A percentile compares a stretch with the other conserved stretches of the same genome.
These are phyloP conservation scores for Collariella sp. DNA, from an alignment of 495 filamentous ascomycete species.

Conservation along the genomic window DNA sequence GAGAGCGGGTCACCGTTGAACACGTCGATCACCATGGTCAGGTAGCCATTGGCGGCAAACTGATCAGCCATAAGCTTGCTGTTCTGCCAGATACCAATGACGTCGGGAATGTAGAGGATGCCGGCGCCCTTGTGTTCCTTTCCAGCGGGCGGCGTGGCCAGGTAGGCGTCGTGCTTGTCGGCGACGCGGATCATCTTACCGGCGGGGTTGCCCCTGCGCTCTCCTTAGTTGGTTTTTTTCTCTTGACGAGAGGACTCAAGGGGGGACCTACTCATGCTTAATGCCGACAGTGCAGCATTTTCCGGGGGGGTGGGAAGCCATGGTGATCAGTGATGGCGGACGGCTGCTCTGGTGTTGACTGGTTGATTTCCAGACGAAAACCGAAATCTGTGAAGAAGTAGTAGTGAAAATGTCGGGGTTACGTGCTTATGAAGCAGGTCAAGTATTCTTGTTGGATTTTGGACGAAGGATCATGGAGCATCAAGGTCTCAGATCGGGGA, in stretches of 20 bases:
- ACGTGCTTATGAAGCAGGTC: too few species aligned
- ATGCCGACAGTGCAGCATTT: constrained; percentile 31
- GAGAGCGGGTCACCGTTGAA: constrained; percentile 63
- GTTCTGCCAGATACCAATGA: constrained; percentile 69
- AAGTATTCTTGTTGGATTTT: too few species aligned
- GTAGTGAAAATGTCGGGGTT: too few species aligned
- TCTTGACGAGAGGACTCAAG: not conserved
- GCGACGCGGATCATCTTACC: constrained; percentile 36
- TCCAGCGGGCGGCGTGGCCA: constrained; percentile 39
- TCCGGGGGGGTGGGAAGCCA: constrained; percentile 30
- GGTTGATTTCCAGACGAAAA: too few species aligned
- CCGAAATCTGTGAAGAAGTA: too few species aligned
- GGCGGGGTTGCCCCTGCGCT: constrained; percentile 28
- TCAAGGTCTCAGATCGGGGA: too few species aligned
- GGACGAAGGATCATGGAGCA: too few species aligned
- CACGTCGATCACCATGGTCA: constrained; percentile 65
- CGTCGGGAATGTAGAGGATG: constrained; percentile 54
- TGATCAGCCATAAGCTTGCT: constrained; percentile 74
- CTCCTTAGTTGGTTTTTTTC: constrained; percentile 2
- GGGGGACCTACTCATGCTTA: constrained; percentile 24
- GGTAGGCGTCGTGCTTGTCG: constrained; percentile 40
- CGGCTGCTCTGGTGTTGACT: too few species aligned
- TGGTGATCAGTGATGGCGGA: constrained; percentile 4
- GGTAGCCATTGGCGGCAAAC: constrained; percentile 73
- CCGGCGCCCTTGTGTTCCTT: constrained; percentile 41